Percentiles rank a stretch among this genome's conserved stretches.
Evolutionary conservation across 768 basidiomycete species (phyloP).

Genomic region (Leccinum barrowsii): DNA sequence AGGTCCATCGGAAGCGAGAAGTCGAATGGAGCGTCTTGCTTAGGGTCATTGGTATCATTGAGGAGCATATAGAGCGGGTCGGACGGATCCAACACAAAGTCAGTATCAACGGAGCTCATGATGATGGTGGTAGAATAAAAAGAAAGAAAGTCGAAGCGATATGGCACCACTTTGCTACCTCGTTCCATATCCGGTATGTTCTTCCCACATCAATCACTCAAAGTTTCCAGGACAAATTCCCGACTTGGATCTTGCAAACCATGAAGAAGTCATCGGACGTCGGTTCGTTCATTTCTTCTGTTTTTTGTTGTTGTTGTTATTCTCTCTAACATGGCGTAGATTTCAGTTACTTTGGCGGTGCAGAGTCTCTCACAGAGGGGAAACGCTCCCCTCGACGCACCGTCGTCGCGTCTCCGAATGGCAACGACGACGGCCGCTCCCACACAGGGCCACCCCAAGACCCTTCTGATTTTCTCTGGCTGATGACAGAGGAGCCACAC

Average conservation of each 20-base stretch:
- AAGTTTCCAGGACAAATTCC: neutral
- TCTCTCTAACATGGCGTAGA: conserved; percentile 37
- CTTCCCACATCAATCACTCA: conserved; percentile 22
- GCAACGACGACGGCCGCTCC: conserved; percentile 38
- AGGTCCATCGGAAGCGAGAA: conserved; percentile 51
- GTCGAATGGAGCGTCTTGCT: conserved; percentile 37
- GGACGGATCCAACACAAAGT: conserved; percentile 49
- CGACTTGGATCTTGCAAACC: neutral
- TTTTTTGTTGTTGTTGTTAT: too few relatives aligned
- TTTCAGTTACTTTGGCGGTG: conserved; percentile 80
- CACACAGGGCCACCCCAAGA: conserved; percentile 62
- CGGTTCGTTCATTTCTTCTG: conserved; percentile 13
- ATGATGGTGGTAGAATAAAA: neutral
- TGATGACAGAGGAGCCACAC: conserved; percentile 98
- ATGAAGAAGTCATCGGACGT: conserved; percentile 17
- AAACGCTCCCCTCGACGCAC: conserved; percentile 50
- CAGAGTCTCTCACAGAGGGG: conserved; percentile 67
- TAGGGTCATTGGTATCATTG: conserved; percentile 37
- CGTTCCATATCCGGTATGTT: conserved; percentile 14
- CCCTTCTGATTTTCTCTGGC: conserved; percentile 88
- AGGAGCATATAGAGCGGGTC: conserved; percentile 61
- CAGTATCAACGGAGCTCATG: conserved; percentile 27
- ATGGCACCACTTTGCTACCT: conserved; percentile 25
- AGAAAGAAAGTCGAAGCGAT: neutral
- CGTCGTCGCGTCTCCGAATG: conserved; percentile 38